These are phyloP conservation scores for Zangia roseola DNA, from an alignment of 768 basidiomycete genomes.

Conservation along the genomic window DNA sequence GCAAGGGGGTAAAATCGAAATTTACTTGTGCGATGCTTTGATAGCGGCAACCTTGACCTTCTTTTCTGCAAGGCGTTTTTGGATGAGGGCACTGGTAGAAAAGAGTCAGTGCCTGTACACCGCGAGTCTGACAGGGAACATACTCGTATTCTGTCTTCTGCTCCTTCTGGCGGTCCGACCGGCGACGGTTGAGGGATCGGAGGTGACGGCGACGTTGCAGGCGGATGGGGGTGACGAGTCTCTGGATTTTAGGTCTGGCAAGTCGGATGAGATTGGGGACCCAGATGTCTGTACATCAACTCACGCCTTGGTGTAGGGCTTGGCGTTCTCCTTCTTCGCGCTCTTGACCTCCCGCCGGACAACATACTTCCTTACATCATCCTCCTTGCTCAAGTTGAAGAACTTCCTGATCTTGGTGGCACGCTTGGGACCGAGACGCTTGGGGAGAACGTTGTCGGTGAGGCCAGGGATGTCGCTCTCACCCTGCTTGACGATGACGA, in stretches of 20 bases:
- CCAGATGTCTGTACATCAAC: constrained; percentile 33
- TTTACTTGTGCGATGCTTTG: constrained; percentile 80
- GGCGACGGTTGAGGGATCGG: constrained; percentile 81
- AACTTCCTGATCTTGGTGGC: constrained; percentile 96
- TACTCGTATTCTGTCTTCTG: constrained; percentile 93
- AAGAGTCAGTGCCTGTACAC: not conserved
- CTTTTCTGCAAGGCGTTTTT: constrained; percentile 91
- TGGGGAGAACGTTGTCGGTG: constrained; percentile 90
- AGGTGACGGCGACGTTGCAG: constrained; percentile 97
- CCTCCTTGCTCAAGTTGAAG: constrained; percentile 97
- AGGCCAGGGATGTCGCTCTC: constrained; percentile 87
- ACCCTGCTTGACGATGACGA: constrained; percentile 96
- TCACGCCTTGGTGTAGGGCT: constrained; percentile 97
- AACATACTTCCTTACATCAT: constrained; percentile 98
- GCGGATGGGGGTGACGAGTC: constrained; percentile 91
- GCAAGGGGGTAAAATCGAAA: not conserved
- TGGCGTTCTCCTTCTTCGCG: constrained; percentile 84
- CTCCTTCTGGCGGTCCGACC: constrained; percentile 90
- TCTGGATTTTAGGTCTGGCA: constrained; percentile 89
- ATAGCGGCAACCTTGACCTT: constrained; percentile 87
- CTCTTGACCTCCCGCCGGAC: constrained; percentile 88
- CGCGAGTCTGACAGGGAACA: constrained; percentile 19
- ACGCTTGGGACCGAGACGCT: constrained; percentile 95
- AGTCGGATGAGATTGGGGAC: not conserved
- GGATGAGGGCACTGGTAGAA: constrained; percentile 51